Evolutionary conservation across 2,329 filamentous ascomycete genomes (phyloP), one percentile per base, ranked within the genome.

Genomic region (Apiospora hydei): DNA sequence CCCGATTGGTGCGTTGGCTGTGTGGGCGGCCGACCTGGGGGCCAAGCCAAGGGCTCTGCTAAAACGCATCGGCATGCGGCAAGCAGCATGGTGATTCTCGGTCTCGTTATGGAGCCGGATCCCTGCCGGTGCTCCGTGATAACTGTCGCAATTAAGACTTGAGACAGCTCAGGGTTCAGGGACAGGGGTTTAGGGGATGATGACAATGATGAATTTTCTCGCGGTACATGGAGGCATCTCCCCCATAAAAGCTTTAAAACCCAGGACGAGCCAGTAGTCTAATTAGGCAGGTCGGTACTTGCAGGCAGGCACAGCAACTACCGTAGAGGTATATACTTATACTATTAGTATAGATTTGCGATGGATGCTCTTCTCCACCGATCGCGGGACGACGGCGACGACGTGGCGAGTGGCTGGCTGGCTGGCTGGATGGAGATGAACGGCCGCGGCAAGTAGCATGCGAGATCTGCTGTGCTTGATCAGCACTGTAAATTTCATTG

Each of bases 101-200:
- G 57, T 64, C 30, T 64, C 57, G 57, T 41, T n/a, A 64, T 64
- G 57, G 57, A 64, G 57, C 34, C 21, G 3, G 57, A 24, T 64
- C 57, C 57, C 34, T n/a, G 57, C 18, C 34, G 34, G 38, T 3
- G 21, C 57, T 64, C 57, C 57, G 21, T 64, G 34, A 64, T 64
- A 64, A 14, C 21, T 64, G 57, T 64, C 10, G 34, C 57, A 64
- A 64, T 64, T 64, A 64, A 64, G 57, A 64, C 30, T n/a, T 64
- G 57, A 64, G 57, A 64, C 57, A 64, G 57, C 34, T 41, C 57
- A 64, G 57, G 57, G 57, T 41, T 64, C 34, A 64, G 34, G 34
- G 57, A 41, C 57, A 64, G 21, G 57, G 57, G n/a, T 14, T 21
- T 41, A 30, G 41, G 30, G n/a, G 34, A n/a, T 64, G 57, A 41